Evolutionary conservation across 129 eudicot species (phyloP).

Genomic region (Calendula officinalis): DNA sequence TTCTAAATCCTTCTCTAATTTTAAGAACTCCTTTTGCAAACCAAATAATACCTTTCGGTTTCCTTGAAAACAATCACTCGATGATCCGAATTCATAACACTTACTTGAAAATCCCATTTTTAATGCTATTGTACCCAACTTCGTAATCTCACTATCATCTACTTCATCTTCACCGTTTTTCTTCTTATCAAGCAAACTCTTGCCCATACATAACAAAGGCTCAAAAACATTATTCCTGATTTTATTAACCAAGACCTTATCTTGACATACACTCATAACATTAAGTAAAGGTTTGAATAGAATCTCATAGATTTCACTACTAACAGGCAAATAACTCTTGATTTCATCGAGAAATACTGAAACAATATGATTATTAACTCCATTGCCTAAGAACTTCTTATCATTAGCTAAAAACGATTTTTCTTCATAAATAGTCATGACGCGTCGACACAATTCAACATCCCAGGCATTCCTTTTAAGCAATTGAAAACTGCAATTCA

Average conservation of each 20-base stretch:
- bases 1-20: slow-evolving; percentile 67
- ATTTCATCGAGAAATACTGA: slow-evolving; percentile 72
- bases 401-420: slow-evolving; percentile 46
- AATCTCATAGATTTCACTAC: slow-evolving; percentile 39
- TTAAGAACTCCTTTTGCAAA: slow-evolving; percentile 61
- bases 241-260: slow-evolving; percentile 64
- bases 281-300: slow-evolving; percentile 43
- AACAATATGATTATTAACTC: slow-evolving; percentile 73
- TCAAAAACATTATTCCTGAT: slow-evolving; percentile 64
- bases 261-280: slow-evolving; percentile 38
- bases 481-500: slow-evolving; percentile 41
- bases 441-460: slow-evolving; percentile 36
- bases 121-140: slow-evolving; percentile 50
- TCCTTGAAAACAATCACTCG: slow-evolving; percentile 70
- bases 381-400: slow-evolving; percentile 48
- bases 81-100: slow-evolving; percentile 62
- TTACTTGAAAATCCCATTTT: slow-evolving; percentile 50
- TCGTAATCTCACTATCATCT: slow-evolving; percentile 30
- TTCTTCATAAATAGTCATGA: slow-evolving; percentile 44
- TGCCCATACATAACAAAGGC: slow-evolving; percentile 51
- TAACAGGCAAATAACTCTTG: slow-evolving; percentile 50
- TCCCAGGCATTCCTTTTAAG: slow-evolving; percentile 52
- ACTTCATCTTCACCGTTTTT: slow-evolving; percentile 36
- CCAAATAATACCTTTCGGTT: slow-evolving; percentile 73
- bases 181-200: slow-evolving; percentile 47